These are phyloP conservation scores for Naganishia liquefaciens DNA, from an alignment of 1,284 basidiomycete genomes.

Conservation along the genomic window DNA sequence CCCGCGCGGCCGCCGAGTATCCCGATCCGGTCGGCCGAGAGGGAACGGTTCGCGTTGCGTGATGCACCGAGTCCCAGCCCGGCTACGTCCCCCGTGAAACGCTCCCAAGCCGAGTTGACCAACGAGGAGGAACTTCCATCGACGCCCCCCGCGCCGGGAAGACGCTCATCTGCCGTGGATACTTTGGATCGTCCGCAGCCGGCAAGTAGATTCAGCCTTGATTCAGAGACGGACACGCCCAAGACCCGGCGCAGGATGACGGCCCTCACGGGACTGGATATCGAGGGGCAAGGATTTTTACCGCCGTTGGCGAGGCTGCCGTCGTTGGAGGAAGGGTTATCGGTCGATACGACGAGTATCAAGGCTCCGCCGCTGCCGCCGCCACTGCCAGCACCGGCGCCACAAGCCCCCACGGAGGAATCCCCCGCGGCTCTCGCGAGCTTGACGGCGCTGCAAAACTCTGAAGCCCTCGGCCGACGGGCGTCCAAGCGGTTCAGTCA, in stretches of 20 bases:
- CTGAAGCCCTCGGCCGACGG: slow-evolving; percentile 82
- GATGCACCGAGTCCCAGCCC: slow-evolving; percentile 15
- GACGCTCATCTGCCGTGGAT: too few species aligned
- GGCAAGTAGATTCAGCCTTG: slow-evolving; percentile 29
- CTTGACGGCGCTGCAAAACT: slow-evolving; percentile 81
- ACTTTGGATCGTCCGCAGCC: too few species aligned
- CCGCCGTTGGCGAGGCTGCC: slow-evolving; percentile 36
- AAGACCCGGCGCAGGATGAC: slow-evolving; percentile 23
- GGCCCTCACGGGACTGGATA: slow-evolving; percentile 38
- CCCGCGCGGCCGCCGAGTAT: not conserved
- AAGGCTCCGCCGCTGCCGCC: not conserved
- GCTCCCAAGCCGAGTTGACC: not conserved
- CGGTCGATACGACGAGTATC: slow-evolving; percentile 20
- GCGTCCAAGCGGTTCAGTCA: slow-evolving; percentile 96
- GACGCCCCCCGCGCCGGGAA: not conserved
- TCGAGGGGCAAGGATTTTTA: slow-evolving; percentile 43
- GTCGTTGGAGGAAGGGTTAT: slow-evolving; percentile 10
- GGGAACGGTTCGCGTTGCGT: slow-evolving; percentile 18
- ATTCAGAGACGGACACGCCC: slow-evolving; percentile 33
- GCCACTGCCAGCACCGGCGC: slow-evolving; percentile 28
- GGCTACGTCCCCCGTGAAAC: not conserved
- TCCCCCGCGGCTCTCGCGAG: slow-evolving; percentile 75
- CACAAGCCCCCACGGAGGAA: slow-evolving; percentile 38
- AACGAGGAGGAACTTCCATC: too few species aligned
- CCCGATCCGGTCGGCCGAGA: slow-evolving; percentile 4